Evolutionary conservation across 495 filamentous ascomycete species (phyloP), one percentile per base, ranked within the genome.

Genomic region (Penicillium maclennaniae): DNA sequence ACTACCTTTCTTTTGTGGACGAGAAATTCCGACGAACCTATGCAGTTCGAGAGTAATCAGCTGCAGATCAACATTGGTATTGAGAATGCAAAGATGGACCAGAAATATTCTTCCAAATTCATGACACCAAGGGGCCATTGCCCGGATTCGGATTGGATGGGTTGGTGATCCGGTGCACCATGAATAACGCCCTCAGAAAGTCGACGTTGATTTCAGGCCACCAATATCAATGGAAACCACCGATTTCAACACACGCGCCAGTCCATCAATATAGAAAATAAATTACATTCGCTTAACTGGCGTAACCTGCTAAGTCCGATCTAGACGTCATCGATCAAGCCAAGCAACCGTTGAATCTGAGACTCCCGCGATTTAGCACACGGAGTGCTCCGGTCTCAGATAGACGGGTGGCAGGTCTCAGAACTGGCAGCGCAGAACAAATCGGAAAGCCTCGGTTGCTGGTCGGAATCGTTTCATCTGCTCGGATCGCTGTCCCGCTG

Each of bases 1-100:
- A 92, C 72, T 95, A 92, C 71, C 77, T 93, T 44, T 81, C 80
- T 51, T 76, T 77, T 45, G 73, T 95, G 27, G 88, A 95, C 60
- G 87, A 86, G 59, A 88, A 89, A 85, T 95, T 89, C 83, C 81
- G 87, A 67, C 79, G 89, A 49, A 75, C 68, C 43, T 95, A 93
- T 71, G 72, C 72, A 34, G 67, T 92, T 68, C 88, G 91, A 76
- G 79, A 79, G 68, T 92, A 84, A 69, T 43, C 15, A 45, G 27
- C 41, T 38, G 15, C 15, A 38, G 21, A 21, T 38, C 16, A 9
- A 26, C 10, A 41, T 3, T 19, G 7, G 8, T 12, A 23, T 2
- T 23, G 5, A 23, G 16, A 42, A 49, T 37, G 47, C 19, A 27
- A 21, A 14, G 27, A 25, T 28, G 47, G 47, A 8, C 23, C 36